Percentiles rank a stretch among this genome's conserved stretches.
Evolutionary conservation across 257 asterid genomes (phyloP).

Genomic region (Dorcoceras hygrometricum): DNA sequence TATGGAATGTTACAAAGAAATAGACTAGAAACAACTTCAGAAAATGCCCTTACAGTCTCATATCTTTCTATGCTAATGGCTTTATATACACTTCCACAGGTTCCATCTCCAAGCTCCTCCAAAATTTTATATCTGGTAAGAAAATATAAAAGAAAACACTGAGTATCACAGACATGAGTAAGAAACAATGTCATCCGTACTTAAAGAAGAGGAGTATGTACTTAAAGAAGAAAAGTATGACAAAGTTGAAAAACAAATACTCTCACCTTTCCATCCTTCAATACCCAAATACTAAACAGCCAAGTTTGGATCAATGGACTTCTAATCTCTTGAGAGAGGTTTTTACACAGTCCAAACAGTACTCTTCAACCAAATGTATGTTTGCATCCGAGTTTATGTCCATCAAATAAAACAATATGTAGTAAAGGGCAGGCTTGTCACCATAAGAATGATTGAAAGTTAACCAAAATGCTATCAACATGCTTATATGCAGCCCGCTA

Average conservation of each 20-base stretch:
- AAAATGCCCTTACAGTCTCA: conserved; percentile 65
- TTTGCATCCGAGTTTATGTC: conserved; percentile 37
- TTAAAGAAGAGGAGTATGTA: neutral
- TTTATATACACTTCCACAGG: conserved; percentile 86
- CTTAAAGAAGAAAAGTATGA: conserved; percentile 1
- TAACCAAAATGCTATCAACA: conserved; percentile 74
- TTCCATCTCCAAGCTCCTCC: conserved; percentile 91
- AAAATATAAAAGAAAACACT: conserved; percentile 23
- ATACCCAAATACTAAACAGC: conserved; percentile 31
- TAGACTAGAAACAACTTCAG: conserved; percentile 12
- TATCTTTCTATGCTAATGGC: conserved; percentile 71
- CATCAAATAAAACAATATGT: conserved; percentile 58
- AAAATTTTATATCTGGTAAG: conserved; percentile 66
- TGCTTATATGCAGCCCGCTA: conserved; percentile 87
- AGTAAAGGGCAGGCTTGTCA: conserved; percentile 57
- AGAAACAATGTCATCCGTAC: conserved; percentile 5
- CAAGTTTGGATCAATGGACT: conserved; percentile 48
- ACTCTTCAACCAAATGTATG: conserved; percentile 52
- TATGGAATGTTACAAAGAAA: conserved; percentile 15
- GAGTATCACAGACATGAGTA: conserved; percentile 20
- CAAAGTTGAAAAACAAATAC: conserved; percentile 13
- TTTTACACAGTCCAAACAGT: conserved; percentile 60
- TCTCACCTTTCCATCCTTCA: conserved; percentile 69
- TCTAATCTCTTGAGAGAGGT: conserved; percentile 59
- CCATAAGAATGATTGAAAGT: conserved; percentile 55